Evolutionary conservation across 2,329 filamentous ascomycete species (phyloP).

Genomic region (Cryphonectria naterciae): DNA sequence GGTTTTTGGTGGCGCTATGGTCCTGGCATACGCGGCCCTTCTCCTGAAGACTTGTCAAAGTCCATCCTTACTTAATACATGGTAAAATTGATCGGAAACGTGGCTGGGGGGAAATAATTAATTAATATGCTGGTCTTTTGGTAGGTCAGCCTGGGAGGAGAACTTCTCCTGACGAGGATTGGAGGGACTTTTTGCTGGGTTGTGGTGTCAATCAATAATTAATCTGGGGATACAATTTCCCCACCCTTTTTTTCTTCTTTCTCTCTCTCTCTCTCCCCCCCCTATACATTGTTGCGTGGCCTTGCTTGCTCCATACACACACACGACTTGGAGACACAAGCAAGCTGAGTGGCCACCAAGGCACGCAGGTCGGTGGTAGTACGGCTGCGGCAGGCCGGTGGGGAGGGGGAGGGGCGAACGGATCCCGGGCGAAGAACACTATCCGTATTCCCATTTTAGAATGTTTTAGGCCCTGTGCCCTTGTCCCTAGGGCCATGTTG

Average conservation of each 20-base stretch:
- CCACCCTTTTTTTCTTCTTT: background rate
- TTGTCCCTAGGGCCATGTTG: background rate
- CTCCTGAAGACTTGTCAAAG: constrained; percentile 24
- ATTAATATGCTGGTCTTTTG: background rate
- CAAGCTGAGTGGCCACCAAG: background rate
- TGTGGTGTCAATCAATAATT: constrained; percentile 12
- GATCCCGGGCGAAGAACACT: constrained; percentile 21
- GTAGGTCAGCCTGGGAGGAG: background rate
- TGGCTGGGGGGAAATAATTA: constrained; percentile 9
- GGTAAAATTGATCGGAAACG: constrained; percentile 9
- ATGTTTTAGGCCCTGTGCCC: constrained; percentile 8
- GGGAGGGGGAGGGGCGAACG: constrained; percentile 1
- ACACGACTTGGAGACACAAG: background rate
- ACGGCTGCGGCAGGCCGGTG: constrained; percentile 22
- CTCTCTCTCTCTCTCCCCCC: too few species aligned
- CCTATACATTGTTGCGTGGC: background rate
- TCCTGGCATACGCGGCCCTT: constrained; percentile 24
- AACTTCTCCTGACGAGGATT: constrained; percentile 7
- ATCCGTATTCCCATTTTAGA: constrained; percentile 11
- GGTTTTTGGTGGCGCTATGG: background rate
- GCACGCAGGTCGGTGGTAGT: constrained; percentile 1
- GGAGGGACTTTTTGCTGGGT: constrained; percentile 6
- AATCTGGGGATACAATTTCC: constrained; percentile 10
- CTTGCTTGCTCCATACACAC: background rate
- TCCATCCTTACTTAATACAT: background rate